These are phyloP conservation scores for Sphaerulina musiva DNA, from an alignment of 2,329 filamentous ascomycete genomes.

Conservation along the genomic window DNA sequence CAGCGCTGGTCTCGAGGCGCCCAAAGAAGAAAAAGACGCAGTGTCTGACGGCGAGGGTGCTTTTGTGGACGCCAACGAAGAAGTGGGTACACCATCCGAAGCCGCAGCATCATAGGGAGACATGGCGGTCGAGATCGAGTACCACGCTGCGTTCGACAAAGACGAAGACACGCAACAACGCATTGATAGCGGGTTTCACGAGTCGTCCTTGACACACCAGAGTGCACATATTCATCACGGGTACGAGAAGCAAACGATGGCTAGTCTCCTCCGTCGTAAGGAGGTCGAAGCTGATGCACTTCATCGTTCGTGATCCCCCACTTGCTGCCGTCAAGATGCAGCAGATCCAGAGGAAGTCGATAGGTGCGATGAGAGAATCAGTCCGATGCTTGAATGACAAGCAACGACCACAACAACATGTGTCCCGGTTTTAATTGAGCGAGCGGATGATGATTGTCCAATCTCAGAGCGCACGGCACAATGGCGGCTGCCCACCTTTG, in stretches of 20 bases:
- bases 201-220: not conserved
- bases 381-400: not conserved
- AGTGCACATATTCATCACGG: not conserved
- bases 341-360: not conserved
- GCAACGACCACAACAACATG: no score
- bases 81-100: constrained; percentile 3
- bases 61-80: constrained; percentile 12
- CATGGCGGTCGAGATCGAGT: constrained; percentile 1
- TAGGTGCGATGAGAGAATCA: not conserved
- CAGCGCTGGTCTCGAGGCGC: not conserved
- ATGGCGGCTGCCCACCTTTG: no score
- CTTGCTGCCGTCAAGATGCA: not conserved
- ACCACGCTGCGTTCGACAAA: not conserved
- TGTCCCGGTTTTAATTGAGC: no score
- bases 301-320: not conserved
- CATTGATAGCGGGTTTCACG: not conserved
- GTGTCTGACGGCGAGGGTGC: constrained; percentile 6
- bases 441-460: no score
- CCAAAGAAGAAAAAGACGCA: constrained; percentile 4
- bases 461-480: no score
- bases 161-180: not conserved
- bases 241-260: not conserved
- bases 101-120: constrained; percentile 5
- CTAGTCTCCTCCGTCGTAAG: constrained; percentile 1
- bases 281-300: not conserved